These are phyloP conservation scores for Backusella tarrabulga DNA, from an alignment of 192 early-diverging fungal genomes.

Conservation along the genomic window DNA sequence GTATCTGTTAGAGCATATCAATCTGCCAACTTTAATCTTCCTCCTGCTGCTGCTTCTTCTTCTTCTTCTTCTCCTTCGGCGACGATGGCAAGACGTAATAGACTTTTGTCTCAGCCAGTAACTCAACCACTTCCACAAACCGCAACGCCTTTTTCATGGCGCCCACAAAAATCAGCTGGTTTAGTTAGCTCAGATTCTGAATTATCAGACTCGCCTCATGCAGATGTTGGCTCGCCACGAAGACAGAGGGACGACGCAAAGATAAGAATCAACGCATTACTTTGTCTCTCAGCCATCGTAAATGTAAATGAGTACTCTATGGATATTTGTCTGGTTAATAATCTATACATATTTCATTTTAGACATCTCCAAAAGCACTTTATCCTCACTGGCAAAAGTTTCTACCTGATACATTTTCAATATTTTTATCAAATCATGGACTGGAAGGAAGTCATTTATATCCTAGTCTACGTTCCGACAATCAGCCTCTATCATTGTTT, in stretches of 20 bases:
- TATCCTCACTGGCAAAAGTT: conserved; percentile 57
- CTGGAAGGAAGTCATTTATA: neutral
- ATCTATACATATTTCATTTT: neutral
- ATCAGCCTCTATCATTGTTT: conserved; percentile 45
- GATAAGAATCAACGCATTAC: conserved; percentile 51
- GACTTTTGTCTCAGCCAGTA: neutral
- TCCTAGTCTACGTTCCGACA: conserved; percentile 16
- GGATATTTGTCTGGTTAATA: too few relatives aligned
- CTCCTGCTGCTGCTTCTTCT: neutral
- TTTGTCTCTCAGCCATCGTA: conserved; percentile 49
- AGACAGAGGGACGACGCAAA: conserved; percentile 44
- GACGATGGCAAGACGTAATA: neutral
- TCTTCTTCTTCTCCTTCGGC: neutral
- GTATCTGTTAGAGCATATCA: conserved; percentile 27
- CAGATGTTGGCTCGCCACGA: conserved; percentile 10
- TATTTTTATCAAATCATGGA: conserved; percentile 21
- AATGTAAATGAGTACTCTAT: conserved; percentile 20
- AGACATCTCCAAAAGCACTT: conserved; percentile 45
- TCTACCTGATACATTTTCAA: conserved; percentile 38
- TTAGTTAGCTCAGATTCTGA: conserved; percentile 52
- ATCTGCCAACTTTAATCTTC: neutral
- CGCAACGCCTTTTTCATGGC: conserved; percentile 6
- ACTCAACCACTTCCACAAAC: neutral
- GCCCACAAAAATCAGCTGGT: conserved; percentile 3
- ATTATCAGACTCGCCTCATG: conserved; percentile 43